phyloP scores from a whole-genome alignment of 192 early-diverging fungal genomes.

The Cetraspora pellucida region DNA sequence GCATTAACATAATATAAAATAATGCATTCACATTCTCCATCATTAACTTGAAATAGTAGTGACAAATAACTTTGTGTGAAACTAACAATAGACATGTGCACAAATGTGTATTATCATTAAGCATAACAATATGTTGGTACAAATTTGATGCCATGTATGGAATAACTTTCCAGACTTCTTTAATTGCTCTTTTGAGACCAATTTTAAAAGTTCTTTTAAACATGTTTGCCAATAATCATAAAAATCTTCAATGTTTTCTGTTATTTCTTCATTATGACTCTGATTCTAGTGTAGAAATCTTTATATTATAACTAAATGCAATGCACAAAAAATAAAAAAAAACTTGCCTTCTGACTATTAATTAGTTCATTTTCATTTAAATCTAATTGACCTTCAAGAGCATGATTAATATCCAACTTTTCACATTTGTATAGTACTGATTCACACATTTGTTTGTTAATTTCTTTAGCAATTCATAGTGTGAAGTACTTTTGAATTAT shows the following conservation, averaged over 20 bases:
- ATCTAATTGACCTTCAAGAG: too few relatives aligned
- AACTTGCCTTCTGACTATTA: too few relatives aligned
- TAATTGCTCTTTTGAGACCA: background rate
- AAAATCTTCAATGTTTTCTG: background rate
- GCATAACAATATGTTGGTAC: background rate
- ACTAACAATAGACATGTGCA: background rate
- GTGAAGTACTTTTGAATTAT: too few relatives aligned
- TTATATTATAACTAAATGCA: too few relatives aligned
- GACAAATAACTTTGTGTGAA: background rate
- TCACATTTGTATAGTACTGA: too few relatives aligned
- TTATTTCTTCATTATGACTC: background rate
- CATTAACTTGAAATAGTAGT: background rate
- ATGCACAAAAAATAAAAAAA: too few relatives aligned
- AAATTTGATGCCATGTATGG: background rate
- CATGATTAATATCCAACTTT: too few relatives aligned
- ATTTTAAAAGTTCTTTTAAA: background rate
- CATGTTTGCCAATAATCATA: background rate
- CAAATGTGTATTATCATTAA: background rate
- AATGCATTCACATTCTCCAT: background rate
- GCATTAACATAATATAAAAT: background rate
- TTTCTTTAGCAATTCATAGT: too few relatives aligned
- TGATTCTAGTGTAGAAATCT: too few relatives aligned
- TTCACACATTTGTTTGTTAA: too few relatives aligned
- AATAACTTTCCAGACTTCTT: background rate
- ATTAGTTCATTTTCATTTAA: too few relatives aligned